Base-by-base conservation (phyloP, 2,329 filamentous ascomycete species). In the Fusarium bulbicola region DNA sequence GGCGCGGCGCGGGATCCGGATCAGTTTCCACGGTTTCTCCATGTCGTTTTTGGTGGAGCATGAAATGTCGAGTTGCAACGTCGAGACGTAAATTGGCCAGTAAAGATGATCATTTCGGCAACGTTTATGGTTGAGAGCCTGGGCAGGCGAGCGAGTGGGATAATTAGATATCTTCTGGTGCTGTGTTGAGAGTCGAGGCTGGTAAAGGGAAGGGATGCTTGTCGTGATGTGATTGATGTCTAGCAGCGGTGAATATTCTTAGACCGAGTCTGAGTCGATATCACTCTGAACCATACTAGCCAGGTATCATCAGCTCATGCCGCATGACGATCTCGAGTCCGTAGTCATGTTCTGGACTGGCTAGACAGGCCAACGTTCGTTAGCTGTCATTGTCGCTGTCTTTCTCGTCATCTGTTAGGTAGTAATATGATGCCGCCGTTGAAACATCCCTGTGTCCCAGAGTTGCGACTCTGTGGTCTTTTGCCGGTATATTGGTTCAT, bases 391-490 rank as follows among this genome's bases (percentile, higher is more conserved):
- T 47, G 40, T 20, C 37, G 24, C 12, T 24, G 39, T 47, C 10
- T 21, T 34, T 54, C 50, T 54, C 36, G 20, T 40, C 50, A 42
- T 54, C 24, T 18, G 20, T 14, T 14, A 42, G 50, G 50, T 40
- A n/a, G 50, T 40, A 40, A 54, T 42, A n/a, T 40, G 49, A 36
- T 54, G 57, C 58, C 49, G 58, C 65, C 49, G 58, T 63, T 57
- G 24, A 36, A 53, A 68, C 50, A 56, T 59, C 60, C 69, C 65
- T 68, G 63, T 60, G 60, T 60, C 60, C 60, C 60, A 63, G 47
- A 32, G 58, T 43, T 70, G 64, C 54, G 42, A 69, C 60, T 59
- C 60, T 58, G 24, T 36, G 11, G n/a, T 45, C 26, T 30, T 46
- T 47, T 54, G 62, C 59, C 66, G 57, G 49, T 46, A 36, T 59